Conservation (phyloP, 2,329 filamentous ascomycete species). For the Pezicula rhizophila region DNA sequence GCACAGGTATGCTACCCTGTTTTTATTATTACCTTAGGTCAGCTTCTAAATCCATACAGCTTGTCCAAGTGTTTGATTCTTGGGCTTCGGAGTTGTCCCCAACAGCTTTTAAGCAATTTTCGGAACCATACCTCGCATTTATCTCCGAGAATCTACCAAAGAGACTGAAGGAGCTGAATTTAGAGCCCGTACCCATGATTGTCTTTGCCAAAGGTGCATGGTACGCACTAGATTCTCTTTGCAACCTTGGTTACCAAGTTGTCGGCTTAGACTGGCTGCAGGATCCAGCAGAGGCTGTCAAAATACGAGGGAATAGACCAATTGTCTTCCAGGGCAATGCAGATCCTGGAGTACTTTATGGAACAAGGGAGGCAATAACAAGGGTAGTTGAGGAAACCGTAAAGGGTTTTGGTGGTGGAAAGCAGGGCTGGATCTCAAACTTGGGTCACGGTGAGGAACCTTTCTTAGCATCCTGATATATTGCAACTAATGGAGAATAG, state of each 20-base stretch:
- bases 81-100: slow-evolving; percentile 95
- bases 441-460: slow-evolving; percentile 77
- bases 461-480: slow-evolving; percentile 2
- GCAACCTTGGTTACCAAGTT: slow-evolving; percentile 84
- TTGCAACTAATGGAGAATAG: slow-evolving; percentile 37
- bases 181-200: slow-evolving; percentile 87
- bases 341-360: slow-evolving; percentile 89
- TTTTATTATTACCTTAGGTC: not conserved
- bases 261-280: slow-evolving; percentile 95
- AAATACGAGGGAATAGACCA: slow-evolving; percentile 66
- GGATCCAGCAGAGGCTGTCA: slow-evolving; percentile 77
- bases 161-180: slow-evolving; percentile 64
- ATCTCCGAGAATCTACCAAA: slow-evolving; percentile 77
- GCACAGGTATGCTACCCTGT: slow-evolving; percentile 58
- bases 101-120: slow-evolving; percentile 74
- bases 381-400: slow-evolving; percentile 81
- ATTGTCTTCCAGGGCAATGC: slow-evolving; percentile 90
- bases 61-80: slow-evolving; percentile 95
- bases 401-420: slow-evolving; percentile 70
- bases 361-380: slow-evolving; percentile 74
- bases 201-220: slow-evolving; percentile 98
- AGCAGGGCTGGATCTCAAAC: slow-evolving; percentile 95
- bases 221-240: slow-evolving; percentile 85
- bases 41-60: slow-evolving; percentile 34
- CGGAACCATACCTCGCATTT: slow-evolving; percentile 77